A percentile compares a stretch with the other conserved stretches of the same genome.
These are phyloP conservation scores for Xylaria cubensis DNA, from an alignment of 495 filamentous ascomycete species.

Conservation along the genomic window DNA sequence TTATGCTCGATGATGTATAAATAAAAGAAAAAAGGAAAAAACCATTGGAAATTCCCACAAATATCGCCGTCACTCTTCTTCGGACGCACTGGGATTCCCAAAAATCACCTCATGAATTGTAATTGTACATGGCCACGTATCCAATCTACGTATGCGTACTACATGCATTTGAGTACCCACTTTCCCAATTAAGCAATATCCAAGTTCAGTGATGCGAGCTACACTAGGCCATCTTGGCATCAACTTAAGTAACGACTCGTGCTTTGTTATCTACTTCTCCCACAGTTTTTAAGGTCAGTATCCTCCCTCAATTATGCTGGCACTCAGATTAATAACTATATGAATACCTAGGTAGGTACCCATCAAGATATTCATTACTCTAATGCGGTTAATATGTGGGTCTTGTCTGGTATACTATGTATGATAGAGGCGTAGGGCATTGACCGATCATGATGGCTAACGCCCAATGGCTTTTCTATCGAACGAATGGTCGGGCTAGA, in stretches of 20 bases:
- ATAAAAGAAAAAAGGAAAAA: background rate
- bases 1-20: background rate
- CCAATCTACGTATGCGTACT: background rate
- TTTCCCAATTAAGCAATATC: slow-evolving; percentile 25
- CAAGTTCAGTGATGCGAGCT: slow-evolving; percentile 4
- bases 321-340: background rate
- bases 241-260: background rate
- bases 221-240: background rate
- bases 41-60: background rate
- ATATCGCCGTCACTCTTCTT: background rate
- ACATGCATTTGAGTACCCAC: background rate
- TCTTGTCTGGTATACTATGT: background rate
- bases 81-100: background rate
- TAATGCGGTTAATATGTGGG: background rate
- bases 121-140: slow-evolving; percentile 6
- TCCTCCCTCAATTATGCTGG: background rate
- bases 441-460: background rate
- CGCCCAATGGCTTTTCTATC: slow-evolving; percentile 7
- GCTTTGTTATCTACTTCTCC: background rate
- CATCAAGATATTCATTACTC: background rate
- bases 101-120: slow-evolving; percentile 2
- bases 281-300: background rate
- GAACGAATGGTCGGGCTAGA: slow-evolving; percentile 2
- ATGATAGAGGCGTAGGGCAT: background rate
- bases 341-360: background rate